Conservation (phyloP, 345 rosid genomes). For the Aurinia saxatilis region DNA sequence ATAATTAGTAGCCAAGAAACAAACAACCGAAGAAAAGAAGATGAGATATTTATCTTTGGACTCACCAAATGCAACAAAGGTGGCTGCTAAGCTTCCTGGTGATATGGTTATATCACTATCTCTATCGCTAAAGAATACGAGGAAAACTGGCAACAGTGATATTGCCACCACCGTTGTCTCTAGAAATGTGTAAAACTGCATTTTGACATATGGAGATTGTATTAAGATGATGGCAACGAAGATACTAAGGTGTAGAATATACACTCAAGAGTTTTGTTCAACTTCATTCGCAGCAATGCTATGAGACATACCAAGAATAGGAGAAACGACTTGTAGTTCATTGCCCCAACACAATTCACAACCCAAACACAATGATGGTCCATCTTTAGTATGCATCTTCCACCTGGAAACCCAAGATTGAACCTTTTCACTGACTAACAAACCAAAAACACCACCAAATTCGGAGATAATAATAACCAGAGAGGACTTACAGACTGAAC, state of each 20-base stretch:
- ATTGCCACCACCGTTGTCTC: conserved; percentile 65
- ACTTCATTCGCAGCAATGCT: neutral
- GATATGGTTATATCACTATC: conserved; percentile 48
- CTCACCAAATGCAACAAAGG: conserved; percentile 72
- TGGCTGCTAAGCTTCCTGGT: conserved; percentile 61
- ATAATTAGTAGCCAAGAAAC: neutral
- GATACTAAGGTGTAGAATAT: neutral
- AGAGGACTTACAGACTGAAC: conserved; percentile 70
- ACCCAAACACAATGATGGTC: conserved; percentile 96
- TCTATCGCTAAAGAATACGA: conserved; percentile 60
- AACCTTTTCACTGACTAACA: conserved; percentile 12
- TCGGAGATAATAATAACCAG: neutral
- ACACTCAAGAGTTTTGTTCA: neutral
- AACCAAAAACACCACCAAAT: neutral
- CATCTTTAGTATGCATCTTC: conserved; percentile 80
- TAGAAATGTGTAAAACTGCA: conserved; percentile 87
- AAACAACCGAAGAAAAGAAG: neutral
- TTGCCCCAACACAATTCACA: conserved; percentile 80
- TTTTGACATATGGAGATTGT: neutral
- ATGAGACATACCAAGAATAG: conserved; percentile 61
- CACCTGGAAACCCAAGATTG: conserved; percentile 45
- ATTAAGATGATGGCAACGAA: neutral
- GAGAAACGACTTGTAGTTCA: conserved; percentile 78
- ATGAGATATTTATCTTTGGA: neutral
- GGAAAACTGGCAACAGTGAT: conserved; percentile 56